Base-by-base conservation (phyloP, 768 basidiomycete genomes). In the Rhizopogon rudus region DNA sequence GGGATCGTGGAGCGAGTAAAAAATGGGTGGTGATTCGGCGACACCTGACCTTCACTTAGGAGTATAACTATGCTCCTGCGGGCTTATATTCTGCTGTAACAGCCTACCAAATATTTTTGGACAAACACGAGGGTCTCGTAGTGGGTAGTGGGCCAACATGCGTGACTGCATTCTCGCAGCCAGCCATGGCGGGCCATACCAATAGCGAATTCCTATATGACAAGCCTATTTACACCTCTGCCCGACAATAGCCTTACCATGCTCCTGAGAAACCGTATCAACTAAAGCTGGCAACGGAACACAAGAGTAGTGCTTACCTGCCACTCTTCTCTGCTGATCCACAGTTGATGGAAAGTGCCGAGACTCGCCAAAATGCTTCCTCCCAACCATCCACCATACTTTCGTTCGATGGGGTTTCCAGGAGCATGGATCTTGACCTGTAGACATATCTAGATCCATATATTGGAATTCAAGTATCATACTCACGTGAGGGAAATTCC, bases 341-440 rank as follows among this genome's bases (percentile, higher is more conserved):
- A 95, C 49, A 95, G 75, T 62, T 96, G 96, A 67, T 99, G 97
- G 80, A 98, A 99, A 14, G 95, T 98, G 22, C 97, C 97, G 65
- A 98, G 73, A 65, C 91, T 93, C 1, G 90, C 95, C 45, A 98
- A 77, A 63, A 98, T 96, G 60, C 91, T 93, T 29, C 96, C 97
- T 10, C 97, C 97, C 6, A 99, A 74, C 97, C 97, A 99, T 17
- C 89, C 86, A 13, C 93, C 89, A 68, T 93, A 97, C 54, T 88
- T 82, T 44, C 96, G 82, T 69, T 98, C 97, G 49, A 87, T 79
- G 0, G 91, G 84, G 64, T 93, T 93, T 10, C 94, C 93, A 3
- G 97, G 88, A 0, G 94, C 87, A 63, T 96, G 91, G 40, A 96
- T 88, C 77, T 94, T 95, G 55, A 91, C 82, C 86, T 95, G 71